These are phyloP conservation scores for Euptelea pleiosperma DNA, from an alignment of 164 flowering plant species.

Conservation along the genomic window DNA sequence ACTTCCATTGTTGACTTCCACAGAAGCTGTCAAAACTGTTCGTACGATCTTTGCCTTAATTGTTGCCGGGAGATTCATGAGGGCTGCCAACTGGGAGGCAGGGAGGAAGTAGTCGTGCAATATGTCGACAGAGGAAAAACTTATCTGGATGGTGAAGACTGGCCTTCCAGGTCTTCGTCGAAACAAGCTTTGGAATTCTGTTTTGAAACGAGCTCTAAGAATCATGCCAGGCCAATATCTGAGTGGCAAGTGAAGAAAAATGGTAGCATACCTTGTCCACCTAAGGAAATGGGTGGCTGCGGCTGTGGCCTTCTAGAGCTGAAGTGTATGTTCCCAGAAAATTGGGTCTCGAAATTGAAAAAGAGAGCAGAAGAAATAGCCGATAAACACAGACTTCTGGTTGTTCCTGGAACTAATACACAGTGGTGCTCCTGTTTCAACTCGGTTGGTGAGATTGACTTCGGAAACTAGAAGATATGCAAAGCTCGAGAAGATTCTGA, in stretches of 20 bases:
- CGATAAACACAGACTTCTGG: constrained; percentile 10
- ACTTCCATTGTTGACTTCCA: constrained; percentile 63
- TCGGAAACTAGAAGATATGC: constrained; percentile 11
- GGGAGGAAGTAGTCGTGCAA: constrained; percentile 24
- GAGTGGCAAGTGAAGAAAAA: constrained; percentile 42
- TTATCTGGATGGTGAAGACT: constrained; percentile 43
- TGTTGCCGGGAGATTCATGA: constrained; percentile 62
- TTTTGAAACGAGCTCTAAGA: constrained; percentile 7
- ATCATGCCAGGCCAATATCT: constrained; percentile 8
- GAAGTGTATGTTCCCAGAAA: constrained; percentile 48
- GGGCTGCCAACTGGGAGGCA: constrained; percentile 30
- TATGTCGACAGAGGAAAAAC: constrained; percentile 27
- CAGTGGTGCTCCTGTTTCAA: constrained; percentile 42
- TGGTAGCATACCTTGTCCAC: constrained; percentile 64
- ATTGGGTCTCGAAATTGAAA: constrained; percentile 36
- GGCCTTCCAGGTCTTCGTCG: neutral
- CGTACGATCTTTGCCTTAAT: constrained; percentile 58
- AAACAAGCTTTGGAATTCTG: neutral
- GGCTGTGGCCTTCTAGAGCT: constrained; percentile 53
- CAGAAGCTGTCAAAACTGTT: constrained; percentile 55
- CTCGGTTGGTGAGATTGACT: constrained; percentile 17
- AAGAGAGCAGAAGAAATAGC: constrained; percentile 46
- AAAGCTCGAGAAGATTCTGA: constrained; percentile 54
- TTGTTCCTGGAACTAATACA: constrained; percentile 10
- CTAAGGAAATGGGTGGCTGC: constrained; percentile 69